phyloP scores from a whole-genome alignment of 2,329 filamentous ascomycete species.

The Colletotrichum falcatum region DNA sequence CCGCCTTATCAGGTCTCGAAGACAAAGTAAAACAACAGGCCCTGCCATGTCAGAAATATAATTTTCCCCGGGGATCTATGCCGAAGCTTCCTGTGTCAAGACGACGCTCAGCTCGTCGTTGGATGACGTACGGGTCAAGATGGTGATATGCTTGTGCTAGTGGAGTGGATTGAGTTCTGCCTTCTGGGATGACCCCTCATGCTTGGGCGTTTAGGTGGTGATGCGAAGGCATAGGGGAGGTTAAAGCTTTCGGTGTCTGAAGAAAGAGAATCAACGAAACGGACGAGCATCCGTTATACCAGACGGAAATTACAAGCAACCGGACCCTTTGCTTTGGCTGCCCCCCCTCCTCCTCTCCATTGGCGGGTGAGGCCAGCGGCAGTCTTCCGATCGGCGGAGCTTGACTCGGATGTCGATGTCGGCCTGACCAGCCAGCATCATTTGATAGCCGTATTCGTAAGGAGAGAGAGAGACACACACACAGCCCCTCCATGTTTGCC shows the following conservation, averaged over 20 bases:
- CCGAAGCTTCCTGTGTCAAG: conserved; percentile 26
- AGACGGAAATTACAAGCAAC: conserved; percentile 20
- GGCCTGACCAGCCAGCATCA: conserved; percentile 6
- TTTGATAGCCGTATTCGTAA: conserved; percentile 20
- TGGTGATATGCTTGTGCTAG: conserved; percentile 14
- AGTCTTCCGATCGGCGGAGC: conserved; percentile 25
- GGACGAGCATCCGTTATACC: conserved; percentile 32
- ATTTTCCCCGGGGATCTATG: conserved; percentile 24
- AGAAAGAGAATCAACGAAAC: conserved; percentile 17
- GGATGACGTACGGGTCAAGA: conserved; percentile 29
- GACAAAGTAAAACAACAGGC: conserved; percentile 9
- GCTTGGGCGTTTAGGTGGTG: conserved; percentile 25
- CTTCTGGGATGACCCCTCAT: conserved; percentile 25
- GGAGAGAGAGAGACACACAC: neutral
- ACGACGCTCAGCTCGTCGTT: conserved; percentile 2
- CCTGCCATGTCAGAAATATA: conserved; percentile 31
- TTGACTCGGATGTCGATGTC: conserved; percentile 32
- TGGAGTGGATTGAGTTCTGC: conserved; percentile 24
- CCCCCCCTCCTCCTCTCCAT: conserved; percentile 9
- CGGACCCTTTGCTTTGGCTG: conserved; percentile 16
- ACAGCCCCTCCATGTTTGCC: conserved; percentile 5
- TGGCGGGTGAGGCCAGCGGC: conserved; percentile 19
- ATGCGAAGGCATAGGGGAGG: conserved; percentile 13
- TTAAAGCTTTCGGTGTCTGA: conserved; percentile 28
- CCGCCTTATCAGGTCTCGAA: conserved; percentile 2